Base-by-base conservation (phyloP, 164 flowering plant genomes). In the Annona squamosa region DNA sequence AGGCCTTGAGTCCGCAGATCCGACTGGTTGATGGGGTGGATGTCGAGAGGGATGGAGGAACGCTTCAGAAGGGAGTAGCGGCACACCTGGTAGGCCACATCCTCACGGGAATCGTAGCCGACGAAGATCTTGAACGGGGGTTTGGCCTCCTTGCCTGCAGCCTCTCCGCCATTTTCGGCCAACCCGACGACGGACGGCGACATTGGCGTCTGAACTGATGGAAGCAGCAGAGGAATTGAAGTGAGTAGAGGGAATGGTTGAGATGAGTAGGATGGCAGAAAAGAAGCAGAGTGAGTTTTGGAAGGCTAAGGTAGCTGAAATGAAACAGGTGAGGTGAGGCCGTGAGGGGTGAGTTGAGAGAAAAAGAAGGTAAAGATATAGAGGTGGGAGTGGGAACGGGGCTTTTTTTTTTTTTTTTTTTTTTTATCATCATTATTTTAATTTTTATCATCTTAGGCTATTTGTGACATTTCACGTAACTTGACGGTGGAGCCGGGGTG, bases 21-120 rank as follows among this genome's bases (percentile, higher is more conserved):
- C 1, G 86, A 82, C 71, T 94, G 98, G 48, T 85, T 86, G 63
- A 94, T 88, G 0, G 98, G 97, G 13, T 65, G 74, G 19, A 94
- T 80, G 82, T 91, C 93, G 26, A 92, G 84, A 0, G 97, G 97
- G 73, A 94, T 84, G 1, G 93, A 82, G 46, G 96, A 71, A n/a
- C 92, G 78, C 72, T 90, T 89, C 77, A 86, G 48, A 74, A 94
- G 72, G 0, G 98, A 94, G 81, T 91, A 72, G 41, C 85, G 81
- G 73, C 98, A 94, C 18, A 94, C 96, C 86, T 90, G 85, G 37
- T 75, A 94, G 1, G 99, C 97, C 13, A 90, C 71, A 75, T 94
- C 97, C 73, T 94, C 98, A 0, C 91, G 85, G 0, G 94, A 88
- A 85, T 94, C 99, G 48, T 94, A 94, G 13, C 99, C 98, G 6